Evolutionary conservation across 768 basidiomycete genomes (phyloP), one percentile per base, ranked within the genome.

Genomic region (Suillus placidus): DNA sequence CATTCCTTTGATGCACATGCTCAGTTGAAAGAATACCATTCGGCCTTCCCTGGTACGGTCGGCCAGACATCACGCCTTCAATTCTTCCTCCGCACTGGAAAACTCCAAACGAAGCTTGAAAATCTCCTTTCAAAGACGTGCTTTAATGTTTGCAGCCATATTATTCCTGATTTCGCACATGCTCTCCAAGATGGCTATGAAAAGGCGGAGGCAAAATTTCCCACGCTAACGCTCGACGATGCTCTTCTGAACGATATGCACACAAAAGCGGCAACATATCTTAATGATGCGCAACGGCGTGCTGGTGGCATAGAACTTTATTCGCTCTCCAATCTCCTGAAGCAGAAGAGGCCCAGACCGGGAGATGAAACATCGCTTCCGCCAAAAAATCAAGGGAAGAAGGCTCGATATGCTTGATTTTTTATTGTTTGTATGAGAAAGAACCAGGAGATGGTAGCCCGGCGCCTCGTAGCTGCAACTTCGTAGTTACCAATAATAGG

Each of bases 21-120:
- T 43, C 65, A 66, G 18, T 38, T 13, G 65, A 9, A n/a, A 34
- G 13, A 4, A 6, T 51, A 37, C 30, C 9, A 43, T 5, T 2
- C 12, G 52, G 66, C 45, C 16, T 66, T 66, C 47, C 57, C 66
- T 67, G 20, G 26, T 55, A 10, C 3, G 32, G 14, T 45, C 30
- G 49, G 7, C 14, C 7, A 5, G 7, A 12, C 52, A 30, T 61
- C 66, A 45, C 49, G 57, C 47, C 3, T 0, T 16, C 2, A 47
- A 35, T 67, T 67, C 56, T 56, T 60, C 30, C 55, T 3, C 9
- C 1, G 5, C 23, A 30, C 4, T 6, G 4, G n/a, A 51, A 26
- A 26, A 26, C 26, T 26, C 26, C 47, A 6, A n/a, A 10, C 2
- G 16, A 6, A 67, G 38, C 1, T 60, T 20, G 18, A 43, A 20